phyloP scores from a whole-genome alignment of 257 asterid species.

The Solanum arcanum region DNA sequence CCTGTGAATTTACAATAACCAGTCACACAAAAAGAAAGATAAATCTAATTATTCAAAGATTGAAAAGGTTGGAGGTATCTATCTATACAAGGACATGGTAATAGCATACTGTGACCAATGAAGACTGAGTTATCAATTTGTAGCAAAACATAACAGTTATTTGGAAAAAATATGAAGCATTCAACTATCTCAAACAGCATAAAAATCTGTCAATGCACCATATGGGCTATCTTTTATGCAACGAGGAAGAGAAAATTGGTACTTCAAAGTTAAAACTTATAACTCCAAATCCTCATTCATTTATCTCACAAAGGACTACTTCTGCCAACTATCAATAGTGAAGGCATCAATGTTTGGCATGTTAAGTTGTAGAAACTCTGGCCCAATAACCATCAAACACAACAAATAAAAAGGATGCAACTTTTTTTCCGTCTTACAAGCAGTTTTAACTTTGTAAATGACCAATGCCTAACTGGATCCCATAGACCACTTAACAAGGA shows the following conservation, averaged over 20 bases:
- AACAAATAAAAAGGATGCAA: not conserved
- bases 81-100: not conserved
- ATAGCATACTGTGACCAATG: not conserved
- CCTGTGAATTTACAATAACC: slow-evolving; percentile 29
- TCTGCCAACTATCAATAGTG: not conserved
- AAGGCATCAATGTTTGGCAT: not conserved
- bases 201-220: not conserved
- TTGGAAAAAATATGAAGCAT: not conserved
- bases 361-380: not conserved
- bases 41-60: not conserved
- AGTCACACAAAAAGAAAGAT: not conserved
- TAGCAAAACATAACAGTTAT: not conserved
- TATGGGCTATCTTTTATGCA: not conserved
- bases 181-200: not conserved
- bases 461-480: not conserved
- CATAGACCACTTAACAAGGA: not conserved
- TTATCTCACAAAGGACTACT: not conserved
- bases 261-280: not conserved
- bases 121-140: not conserved
- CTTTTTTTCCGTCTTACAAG: not conserved
- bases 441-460: no score
- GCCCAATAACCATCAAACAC: not conserved
- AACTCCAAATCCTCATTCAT: not conserved
- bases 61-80: not conserved
- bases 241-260: not conserved